phyloP scores from a whole-genome alignment of 495 filamentous ascomycete species.

The Penicillium canescens region DNA sequence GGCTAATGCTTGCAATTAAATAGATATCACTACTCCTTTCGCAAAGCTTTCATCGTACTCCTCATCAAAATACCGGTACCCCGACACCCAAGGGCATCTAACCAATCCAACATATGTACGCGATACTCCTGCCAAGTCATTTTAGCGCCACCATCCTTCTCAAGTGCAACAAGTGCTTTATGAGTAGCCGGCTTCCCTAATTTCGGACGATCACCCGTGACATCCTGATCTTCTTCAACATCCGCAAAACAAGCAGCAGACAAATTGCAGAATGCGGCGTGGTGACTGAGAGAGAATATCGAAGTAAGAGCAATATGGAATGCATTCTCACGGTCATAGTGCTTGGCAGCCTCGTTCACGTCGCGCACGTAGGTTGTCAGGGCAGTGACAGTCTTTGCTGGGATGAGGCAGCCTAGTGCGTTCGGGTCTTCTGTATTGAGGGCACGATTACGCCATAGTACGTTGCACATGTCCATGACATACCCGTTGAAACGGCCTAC shows the following conservation, averaged over 20 bases:
- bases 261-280: slow-evolving; percentile 62
- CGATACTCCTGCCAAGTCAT: slow-evolving; percentile 75
- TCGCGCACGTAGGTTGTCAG: slow-evolving; percentile 51
- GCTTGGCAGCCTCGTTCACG: slow-evolving; percentile 31
- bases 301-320: slow-evolving; percentile 49
- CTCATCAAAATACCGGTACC: slow-evolving; percentile 77
- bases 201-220: slow-evolving; percentile 47
- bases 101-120: slow-evolving; percentile 67
- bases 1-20: neutral
- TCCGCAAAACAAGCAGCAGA: slow-evolving; percentile 64
- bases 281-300: slow-evolving; percentile 71
- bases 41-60: slow-evolving; percentile 76
- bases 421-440: slow-evolving; percentile 68
- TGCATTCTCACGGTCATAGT: slow-evolving; percentile 38
- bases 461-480: slow-evolving; percentile 88
- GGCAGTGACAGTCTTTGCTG: slow-evolving; percentile 41
- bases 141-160: slow-evolving; percentile 66
- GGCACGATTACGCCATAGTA: slow-evolving; percentile 77
- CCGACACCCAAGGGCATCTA: slow-evolving; percentile 63
- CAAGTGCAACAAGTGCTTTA: slow-evolving; percentile 59
- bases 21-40: slow-evolving; percentile 33
- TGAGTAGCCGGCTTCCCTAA: slow-evolving; percentile 80
- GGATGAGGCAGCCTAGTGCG: slow-evolving; percentile 70
- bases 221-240: slow-evolving; percentile 62
- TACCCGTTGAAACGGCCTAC: slow-evolving; percentile 79